A percentile compares a stretch with the other conserved stretches of the same genome.
These are phyloP conservation scores for Penicillium sclerotiorum DNA, from an alignment of 2,329 filamentous ascomycete genomes.

Conservation along the genomic window DNA sequence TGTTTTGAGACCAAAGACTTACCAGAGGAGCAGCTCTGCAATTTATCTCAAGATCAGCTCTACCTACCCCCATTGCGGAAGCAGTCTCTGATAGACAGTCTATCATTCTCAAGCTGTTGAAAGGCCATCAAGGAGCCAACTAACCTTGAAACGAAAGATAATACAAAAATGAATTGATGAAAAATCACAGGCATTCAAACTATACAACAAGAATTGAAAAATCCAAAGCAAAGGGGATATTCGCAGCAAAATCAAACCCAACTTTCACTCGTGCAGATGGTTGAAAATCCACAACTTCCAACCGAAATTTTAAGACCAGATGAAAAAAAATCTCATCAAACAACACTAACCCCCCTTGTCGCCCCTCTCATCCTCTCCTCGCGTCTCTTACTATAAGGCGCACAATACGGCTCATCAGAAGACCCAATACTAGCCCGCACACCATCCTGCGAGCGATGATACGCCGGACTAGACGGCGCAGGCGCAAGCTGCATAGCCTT, in stretches of 20 bases:
- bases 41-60: not conserved
- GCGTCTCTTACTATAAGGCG: conserved; percentile 42
- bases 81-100: not conserved
- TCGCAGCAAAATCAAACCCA: conserved; percentile 6
- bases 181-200: not conserved
- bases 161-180: not conserved
- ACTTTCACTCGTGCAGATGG: not conserved
- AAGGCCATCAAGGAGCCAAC: no score
- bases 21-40: not conserved
- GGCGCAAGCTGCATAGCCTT: conserved; percentile 47
- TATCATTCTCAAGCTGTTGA: not conserved
- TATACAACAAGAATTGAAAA: not conserved
- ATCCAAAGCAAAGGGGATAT: conserved; percentile 19
- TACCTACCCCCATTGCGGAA: not conserved
- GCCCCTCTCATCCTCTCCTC: conserved; percentile 42
- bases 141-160: no score
- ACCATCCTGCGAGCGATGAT: conserved; percentile 40
- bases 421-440: conserved; percentile 41
- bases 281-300: not conserved
- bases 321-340: conserved; percentile 23
- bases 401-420: conserved; percentile 44
- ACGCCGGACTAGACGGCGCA: conserved; percentile 39
- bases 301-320: not conserved
- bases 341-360: conserved; percentile 36
- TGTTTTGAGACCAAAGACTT: not conserved